Evolutionary conservation across 768 basidiomycete genomes (phyloP), one percentile per base, ranked within the genome.

Genomic region (Boletus rubescentipes): DNA sequence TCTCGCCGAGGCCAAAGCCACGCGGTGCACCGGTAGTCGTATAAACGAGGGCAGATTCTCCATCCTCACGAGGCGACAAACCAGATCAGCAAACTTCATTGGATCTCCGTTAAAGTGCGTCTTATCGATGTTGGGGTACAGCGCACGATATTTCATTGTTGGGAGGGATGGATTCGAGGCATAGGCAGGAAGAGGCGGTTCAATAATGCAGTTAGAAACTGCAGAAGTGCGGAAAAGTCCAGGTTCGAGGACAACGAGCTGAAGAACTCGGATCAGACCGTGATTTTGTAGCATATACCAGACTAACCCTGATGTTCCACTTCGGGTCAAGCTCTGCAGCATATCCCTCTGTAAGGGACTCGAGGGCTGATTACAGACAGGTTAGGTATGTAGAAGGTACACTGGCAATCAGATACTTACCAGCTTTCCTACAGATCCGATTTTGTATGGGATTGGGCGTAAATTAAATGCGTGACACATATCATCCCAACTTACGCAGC

Each of bases 281-380:
- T 11, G 21, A 29, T 6, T 2, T 29, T 26, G 11, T 10, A 39
- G 18, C 5, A 2, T 32, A 23, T 30, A 40, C n/a, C 8, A 15
- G 20, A 54, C 61, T 18, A 35, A 69, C 72, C 57, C 62, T 74
- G 59, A 73, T 72, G 54, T 71, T 66, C 73, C 73, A 73, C 9
- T 50, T 58, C 2, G 73, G 73, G 42, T 73, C 69, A 11, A 73
- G 61, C 38, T 73, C 72, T 47, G 50, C 45, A 21, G 58, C 64
- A 5, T 72, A 62, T 5, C 64, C 59, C 46, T 74, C 68, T 3
- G 65, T 67, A 20, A 73, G 54, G 4, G 62, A 57, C 45, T 74
- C 73, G 4, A 74, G 51, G 4, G 73, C 73, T 75, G 38, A 43
- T 40, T 32, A 37, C 6, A 21, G n/a, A 37, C 9, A 31, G 20